Evolutionary conservation across 441 rosid genomes (phyloP).

Genomic region (Jatropha multifida): DNA sequence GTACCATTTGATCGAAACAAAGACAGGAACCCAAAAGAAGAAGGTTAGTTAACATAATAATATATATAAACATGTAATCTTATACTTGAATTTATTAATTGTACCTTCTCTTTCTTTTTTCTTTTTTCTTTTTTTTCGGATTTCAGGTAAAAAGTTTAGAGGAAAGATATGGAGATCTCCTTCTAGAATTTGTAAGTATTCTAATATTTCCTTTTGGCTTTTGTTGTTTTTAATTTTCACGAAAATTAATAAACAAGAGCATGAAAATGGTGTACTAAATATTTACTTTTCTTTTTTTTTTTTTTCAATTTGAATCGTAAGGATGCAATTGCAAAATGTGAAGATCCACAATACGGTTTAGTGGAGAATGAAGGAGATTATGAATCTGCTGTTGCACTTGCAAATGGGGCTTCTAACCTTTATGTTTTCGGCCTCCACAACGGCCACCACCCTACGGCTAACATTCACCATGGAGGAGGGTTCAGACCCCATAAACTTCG

Average conservation of each 20-base stretch:
- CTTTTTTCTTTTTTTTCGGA: not conserved
- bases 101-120: too few species aligned
- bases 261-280: too few species aligned
- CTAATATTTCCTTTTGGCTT: not conserved
- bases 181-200: constrained; percentile 39
- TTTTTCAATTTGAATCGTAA: constrained; percentile 7
- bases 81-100: too few species aligned
- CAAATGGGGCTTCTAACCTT: constrained; percentile 37
- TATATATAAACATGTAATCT: too few species aligned
- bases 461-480: constrained; percentile 28
- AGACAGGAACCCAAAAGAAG: constrained; percentile 44
- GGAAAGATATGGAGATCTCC: constrained; percentile 41
- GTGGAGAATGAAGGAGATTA: constrained; percentile 44
- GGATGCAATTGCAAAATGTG: constrained; percentile 28
- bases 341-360: constrained; percentile 40
- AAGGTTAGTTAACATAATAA: constrained; percentile 35
- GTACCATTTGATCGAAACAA: constrained; percentile 48
- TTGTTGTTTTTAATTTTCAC: not conserved
- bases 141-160: constrained; percentile 47
- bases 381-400: constrained; percentile 34
- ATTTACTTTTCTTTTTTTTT: too few species aligned
- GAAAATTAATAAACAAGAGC: not conserved
- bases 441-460: constrained; percentile 7
- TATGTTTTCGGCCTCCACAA: constrained; percentile 40
- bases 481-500: constrained; percentile 37